A percentile compares a stretch with the other conserved stretches of the same genome.
phyloP scores from a whole-genome alignment of 306 rosid species.

The Crotalaria pallida region DNA sequence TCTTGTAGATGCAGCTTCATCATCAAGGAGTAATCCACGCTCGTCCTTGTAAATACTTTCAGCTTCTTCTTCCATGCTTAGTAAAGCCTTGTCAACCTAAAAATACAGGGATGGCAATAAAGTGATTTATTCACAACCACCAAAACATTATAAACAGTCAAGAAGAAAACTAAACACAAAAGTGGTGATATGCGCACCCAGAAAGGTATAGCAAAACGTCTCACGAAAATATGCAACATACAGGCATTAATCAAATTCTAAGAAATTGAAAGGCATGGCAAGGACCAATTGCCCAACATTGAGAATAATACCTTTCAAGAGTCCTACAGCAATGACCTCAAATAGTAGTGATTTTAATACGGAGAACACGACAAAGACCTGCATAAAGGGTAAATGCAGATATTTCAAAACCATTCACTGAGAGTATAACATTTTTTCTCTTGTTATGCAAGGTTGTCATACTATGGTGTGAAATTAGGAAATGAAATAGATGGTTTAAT shows the following conservation, averaged over 20 bases:
- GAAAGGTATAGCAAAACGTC: conserved; percentile 11
- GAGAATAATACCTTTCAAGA: conserved; percentile 62
- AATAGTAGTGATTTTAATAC: conserved; percentile 50
- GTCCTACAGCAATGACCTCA: conserved; percentile 60
- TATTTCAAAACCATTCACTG: conserved; percentile 6
- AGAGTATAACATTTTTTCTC: not conserved
- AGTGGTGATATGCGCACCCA: conserved; percentile 7
- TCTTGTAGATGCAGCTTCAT: too few relatives aligned
- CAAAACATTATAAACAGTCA: not conserved
- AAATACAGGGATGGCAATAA: conserved; percentile 3
- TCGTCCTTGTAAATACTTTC: too few relatives aligned
- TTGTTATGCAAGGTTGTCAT: not conserved
- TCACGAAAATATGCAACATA: not conserved
- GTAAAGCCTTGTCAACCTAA: conserved; percentile 88
- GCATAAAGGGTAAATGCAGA: conserved; percentile 34
- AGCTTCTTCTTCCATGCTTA: too few relatives aligned
- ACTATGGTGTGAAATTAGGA: not conserved
- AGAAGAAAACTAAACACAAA: conserved; percentile 6
- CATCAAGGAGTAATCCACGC: too few relatives aligned
- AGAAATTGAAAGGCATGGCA: conserved; percentile 9
- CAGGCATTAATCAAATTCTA: not conserved
- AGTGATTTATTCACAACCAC: not conserved
- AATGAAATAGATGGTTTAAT: not conserved
- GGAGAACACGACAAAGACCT: conserved; percentile 84
- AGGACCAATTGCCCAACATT: not conserved